phyloP scores from a whole-genome alignment of 495 filamentous ascomycete genomes.

The Xylaria palmicola region DNA sequence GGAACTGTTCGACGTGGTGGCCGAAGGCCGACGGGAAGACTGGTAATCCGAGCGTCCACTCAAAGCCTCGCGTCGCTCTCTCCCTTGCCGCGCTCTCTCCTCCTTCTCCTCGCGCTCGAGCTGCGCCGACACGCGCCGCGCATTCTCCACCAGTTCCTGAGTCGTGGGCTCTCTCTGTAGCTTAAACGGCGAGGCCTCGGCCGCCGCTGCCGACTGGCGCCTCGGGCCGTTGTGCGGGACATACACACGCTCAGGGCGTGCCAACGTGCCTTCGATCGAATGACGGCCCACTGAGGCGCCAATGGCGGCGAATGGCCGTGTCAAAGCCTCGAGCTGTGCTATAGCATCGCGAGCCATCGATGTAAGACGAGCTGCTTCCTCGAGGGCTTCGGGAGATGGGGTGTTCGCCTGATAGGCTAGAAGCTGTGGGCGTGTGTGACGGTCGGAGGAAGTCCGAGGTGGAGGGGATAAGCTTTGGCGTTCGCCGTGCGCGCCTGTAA shows the following conservation, averaged over 20 bases:
- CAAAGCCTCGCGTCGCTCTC: neutral
- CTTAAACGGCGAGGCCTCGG: neutral
- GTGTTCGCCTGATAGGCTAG: neutral
- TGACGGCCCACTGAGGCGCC: neutral
- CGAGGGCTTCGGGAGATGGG: slow-evolving; percentile 10
- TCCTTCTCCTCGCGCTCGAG: slow-evolving; percentile 14
- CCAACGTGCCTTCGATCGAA: neutral
- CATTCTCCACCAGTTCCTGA: slow-evolving; percentile 12
- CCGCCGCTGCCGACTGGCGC: neutral
- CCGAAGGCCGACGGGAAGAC: neutral
- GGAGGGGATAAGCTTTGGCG: neutral
- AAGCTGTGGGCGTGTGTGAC: neutral
- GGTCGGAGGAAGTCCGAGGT: neutral
- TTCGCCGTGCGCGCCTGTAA: neutral
- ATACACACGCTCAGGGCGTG: slow-evolving; percentile 1
- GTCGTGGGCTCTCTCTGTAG: slow-evolving; percentile 3
- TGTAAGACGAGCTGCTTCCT: slow-evolving; percentile 18
- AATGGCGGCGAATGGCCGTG: slow-evolving; percentile 9
- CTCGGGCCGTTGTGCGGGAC: neutral
- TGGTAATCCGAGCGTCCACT: neutral
- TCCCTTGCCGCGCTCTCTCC: neutral
- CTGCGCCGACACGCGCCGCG: slow-evolving; percentile 13
- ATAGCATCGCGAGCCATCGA: slow-evolving; percentile 14
- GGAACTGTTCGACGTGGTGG: neutral
- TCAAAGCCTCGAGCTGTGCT: slow-evolving; percentile 12